These are phyloP conservation scores for Calonectria multiphialidica DNA, from an alignment of 2,329 filamentous ascomycete genomes.

Conservation along the genomic window DNA sequence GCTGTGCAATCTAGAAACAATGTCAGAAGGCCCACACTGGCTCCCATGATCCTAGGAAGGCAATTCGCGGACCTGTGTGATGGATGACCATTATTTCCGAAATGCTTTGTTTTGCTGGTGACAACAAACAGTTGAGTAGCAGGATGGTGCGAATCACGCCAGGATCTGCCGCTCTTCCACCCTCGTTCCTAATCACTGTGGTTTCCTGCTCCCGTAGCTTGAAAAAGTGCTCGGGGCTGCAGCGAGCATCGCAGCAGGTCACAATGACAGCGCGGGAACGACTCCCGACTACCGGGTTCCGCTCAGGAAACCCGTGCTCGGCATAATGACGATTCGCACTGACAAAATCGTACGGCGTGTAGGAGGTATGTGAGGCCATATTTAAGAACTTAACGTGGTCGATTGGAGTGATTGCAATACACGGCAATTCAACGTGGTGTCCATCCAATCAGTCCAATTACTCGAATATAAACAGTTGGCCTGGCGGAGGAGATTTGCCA, in stretches of 20 bases:
- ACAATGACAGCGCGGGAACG: neutral
- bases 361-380: neutral
- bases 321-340: neutral
- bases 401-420: too few species aligned
- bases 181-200: neutral
- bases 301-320: neutral
- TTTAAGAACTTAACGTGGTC: too few species aligned
- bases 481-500: too few species aligned
- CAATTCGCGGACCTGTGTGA: neutral
- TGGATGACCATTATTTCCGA: neutral
- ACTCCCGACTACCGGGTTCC: neutral
- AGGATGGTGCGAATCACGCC: neutral
- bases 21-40: too few species aligned
- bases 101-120: neutral
- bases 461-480: too few species aligned
- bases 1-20: too few species aligned
- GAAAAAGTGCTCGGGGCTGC: neutral
- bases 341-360: neutral
- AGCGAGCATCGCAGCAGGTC: neutral
- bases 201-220: neutral
- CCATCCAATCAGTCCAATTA: too few species aligned
- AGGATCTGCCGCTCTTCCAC: neutral
- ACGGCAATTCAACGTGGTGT: too few species aligned
- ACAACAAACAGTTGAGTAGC: neutral
- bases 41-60: too few species aligned